Percentiles rank a stretch among this genome's conserved stretches.
Evolutionary conservation across 1,284 basidiomycete genomes (phyloP).

Genomic region (Ganoderma resinaceum): DNA sequence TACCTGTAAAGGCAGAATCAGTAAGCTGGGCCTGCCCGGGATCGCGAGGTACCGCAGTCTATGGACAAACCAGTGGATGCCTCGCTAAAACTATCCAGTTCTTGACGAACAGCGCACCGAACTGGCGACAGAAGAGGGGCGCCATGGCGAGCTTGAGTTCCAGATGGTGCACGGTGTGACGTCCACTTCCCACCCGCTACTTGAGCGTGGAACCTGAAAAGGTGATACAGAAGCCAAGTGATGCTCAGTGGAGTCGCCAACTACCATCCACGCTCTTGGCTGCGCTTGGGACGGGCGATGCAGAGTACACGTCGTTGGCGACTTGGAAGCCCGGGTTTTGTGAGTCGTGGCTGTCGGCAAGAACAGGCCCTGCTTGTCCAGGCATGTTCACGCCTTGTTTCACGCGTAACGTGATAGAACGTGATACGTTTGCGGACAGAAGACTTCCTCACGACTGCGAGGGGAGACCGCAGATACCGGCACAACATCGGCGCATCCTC

Average conservation of each 20-base stretch:
- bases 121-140: conserved; percentile 65
- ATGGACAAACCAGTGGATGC: conserved; percentile 59
- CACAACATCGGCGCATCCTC: not conserved
- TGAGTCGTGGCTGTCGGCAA: not conserved
- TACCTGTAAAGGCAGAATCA: conserved; percentile 45
- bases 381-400: not conserved
- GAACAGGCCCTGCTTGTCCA: not conserved
- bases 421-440: not conserved
- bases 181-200: not conserved
- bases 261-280: not conserved
- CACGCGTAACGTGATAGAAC: not conserved
- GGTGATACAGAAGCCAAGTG: not conserved
- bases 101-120: conserved; percentile 70
- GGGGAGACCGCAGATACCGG: not conserved
- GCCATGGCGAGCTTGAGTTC: conserved; percentile 25
- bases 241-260: not conserved
- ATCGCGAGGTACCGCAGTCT: not conserved
- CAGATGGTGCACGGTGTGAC: not conserved
- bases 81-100: conserved; percentile 76
- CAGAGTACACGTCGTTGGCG: not conserved
- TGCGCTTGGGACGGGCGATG: not conserved
- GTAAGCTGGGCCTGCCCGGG: not conserved
- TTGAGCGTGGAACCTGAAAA: not conserved
- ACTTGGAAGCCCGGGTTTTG: not conserved
- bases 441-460: not conserved